Evolutionary conservation across 208 protist genomes (phyloP).

Genomic region (Naegleria gruberi): DNA sequence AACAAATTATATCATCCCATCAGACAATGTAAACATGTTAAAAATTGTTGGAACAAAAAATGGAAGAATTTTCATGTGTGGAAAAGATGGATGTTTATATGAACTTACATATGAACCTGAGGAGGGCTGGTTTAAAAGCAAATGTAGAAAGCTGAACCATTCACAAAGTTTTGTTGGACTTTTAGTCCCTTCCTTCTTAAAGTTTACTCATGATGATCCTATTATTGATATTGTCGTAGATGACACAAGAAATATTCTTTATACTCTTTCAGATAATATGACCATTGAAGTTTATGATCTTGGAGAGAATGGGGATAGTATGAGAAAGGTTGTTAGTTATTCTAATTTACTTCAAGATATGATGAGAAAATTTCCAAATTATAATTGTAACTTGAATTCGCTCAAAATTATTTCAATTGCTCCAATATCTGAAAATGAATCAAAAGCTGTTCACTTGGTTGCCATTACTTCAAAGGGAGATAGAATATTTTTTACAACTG

Average conservation of each 20-base stretch:
- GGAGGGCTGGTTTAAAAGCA: constrained; percentile 33
- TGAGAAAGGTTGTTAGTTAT: neutral
- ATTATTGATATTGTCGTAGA: constrained; percentile 35
- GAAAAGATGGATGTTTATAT: constrained; percentile 44
- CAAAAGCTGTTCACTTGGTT: constrained; percentile 27
- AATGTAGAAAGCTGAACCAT: constrained; percentile 28
- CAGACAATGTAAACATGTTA: constrained; percentile 45
- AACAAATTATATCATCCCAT: constrained; percentile 30
- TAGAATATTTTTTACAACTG: constrained; percentile 28
- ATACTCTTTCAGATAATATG: constrained; percentile 33
- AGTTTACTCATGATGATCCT: neutral
- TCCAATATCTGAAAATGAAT: constrained; percentile 22
- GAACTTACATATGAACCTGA: constrained; percentile 44
- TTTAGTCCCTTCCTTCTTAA: constrained; percentile 19
- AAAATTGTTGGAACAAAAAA: constrained; percentile 42
- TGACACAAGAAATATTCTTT: constrained; percentile 32
- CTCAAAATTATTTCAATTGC: constrained; percentile 25
- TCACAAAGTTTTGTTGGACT: neutral
- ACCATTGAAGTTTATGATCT: neutral
- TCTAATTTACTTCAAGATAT: constrained; percentile 12
- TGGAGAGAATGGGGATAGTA: constrained; percentile 17
- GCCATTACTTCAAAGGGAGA: constrained; percentile 22
- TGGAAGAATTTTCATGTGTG: constrained; percentile 47
- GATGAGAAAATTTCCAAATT: neutral
- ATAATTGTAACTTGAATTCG: neutral